Evolutionary conservation across 2,329 filamentous ascomycete genomes (phyloP), one percentile per base, ranked within the genome.

Genomic region (Calonectria hawksworthii): DNA sequence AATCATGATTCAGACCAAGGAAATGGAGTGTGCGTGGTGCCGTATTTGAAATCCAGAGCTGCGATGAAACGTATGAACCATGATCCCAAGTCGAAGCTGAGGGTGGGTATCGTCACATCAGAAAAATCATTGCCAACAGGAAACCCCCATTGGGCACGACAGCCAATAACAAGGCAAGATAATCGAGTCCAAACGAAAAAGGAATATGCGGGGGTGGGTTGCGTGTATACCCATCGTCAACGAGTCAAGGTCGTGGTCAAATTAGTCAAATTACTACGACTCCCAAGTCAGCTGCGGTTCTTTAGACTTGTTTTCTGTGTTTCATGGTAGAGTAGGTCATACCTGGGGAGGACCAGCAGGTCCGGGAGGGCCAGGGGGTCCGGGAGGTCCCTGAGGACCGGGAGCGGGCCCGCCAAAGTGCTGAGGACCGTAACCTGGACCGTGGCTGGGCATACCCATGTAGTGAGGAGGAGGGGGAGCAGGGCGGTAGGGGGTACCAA

Each of bases 401-500:
- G 85, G 85, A 72, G 84, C 84, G 77, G 85, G 85, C 76, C 86
- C 87, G 67, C 87, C 87, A 80, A 89, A 89, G 76, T 87, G 87
- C 77, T 85, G 86, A 75, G 87, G 86, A 26, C 86, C 88, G 71
- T 87, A 88, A 66, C 86, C 87, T 78, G 83, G 85, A 59, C 83
- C 85, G 74, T 87, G 87, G 74, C 83, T 84, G 69, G 86, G 86
- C 85, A 88, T 87, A 73, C 86, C 86, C 83, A 89, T 88, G 85
- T 90, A 91, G 83, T 90, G 89, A 74, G 89, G 89, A 52, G 89
- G 89, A 61, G 89, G 89, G 71, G 97, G 97, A 66, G 97, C 97
- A 76, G 97, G 97, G 78, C 97, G 94, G 88, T 99, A 99, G 74
- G 97, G 97, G 80, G 97, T 99, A 79, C 97, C 97, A 75, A 98